Conservation (phyloP, 2,329 filamentous ascomycete species). For the Aspergillus caelatus region DNA sequence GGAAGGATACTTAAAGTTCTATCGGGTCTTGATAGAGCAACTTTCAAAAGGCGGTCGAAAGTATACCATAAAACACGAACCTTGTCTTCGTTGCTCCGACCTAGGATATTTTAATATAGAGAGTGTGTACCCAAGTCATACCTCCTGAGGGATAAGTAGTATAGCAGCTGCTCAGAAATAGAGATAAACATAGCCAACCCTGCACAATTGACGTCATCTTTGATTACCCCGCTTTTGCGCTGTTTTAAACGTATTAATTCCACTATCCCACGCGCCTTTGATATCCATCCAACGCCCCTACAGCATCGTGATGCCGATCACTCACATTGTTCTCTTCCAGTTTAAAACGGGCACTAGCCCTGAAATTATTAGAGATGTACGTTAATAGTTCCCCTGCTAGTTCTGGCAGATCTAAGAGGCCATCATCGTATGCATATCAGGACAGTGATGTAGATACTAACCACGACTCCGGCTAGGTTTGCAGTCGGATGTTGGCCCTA, state of each 20-base stretch:
- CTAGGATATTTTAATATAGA: too few species aligned
- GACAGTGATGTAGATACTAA: background rate
- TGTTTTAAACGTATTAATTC: background rate
- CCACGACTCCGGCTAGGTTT: constrained; percentile 46
- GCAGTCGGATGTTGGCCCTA: constrained; percentile 59
- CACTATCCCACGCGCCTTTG: background rate
- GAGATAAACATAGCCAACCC: background rate
- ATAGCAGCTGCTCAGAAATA: background rate
- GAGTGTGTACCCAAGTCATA: too few species aligned
- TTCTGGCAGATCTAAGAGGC: background rate
- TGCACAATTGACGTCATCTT: background rate
- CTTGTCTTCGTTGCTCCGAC: too few species aligned
- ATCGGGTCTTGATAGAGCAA: too few species aligned
- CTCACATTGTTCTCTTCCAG: constrained; percentile 70
- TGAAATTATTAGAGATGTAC: constrained; percentile 60
- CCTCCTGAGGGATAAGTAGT: background rate
- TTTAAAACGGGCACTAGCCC: constrained; percentile 59
- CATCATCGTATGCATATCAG: background rate
- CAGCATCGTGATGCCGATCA: constrained; percentile 44
- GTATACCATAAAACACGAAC: too few species aligned
- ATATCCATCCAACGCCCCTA: background rate
- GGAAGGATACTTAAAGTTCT: too few species aligned
- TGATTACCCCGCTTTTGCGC: background rate
- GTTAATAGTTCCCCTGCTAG: constrained; percentile 15
- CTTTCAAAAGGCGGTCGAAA: too few species aligned